These are phyloP conservation scores for Botryotinia convoluta DNA, from an alignment of 2,329 filamentous ascomycete species.

Conservation along the genomic window DNA sequence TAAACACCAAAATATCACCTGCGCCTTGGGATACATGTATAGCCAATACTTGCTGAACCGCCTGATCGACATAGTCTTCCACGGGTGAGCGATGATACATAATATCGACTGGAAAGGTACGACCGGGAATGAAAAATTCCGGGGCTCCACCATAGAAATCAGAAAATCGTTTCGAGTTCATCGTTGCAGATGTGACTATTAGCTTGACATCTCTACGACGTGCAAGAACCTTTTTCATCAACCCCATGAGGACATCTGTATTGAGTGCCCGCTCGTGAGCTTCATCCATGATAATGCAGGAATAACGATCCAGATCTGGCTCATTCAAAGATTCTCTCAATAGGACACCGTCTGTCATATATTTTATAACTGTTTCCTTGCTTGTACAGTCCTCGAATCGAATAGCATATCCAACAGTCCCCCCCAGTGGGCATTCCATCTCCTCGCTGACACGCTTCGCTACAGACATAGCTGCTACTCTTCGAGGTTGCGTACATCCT, in stretches of 20 bases:
- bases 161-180: slow-evolving; percentile 96
- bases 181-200: slow-evolving; percentile 96
- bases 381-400: slow-evolving; percentile 98
- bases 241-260: slow-evolving; percentile 93
- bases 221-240: slow-evolving; percentile 95
- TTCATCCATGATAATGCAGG: slow-evolving; percentile 99
- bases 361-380: slow-evolving; percentile 93
- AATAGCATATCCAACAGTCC: slow-evolving; percentile 91
- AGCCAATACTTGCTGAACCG: slow-evolving; percentile 90
- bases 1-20: slow-evolving; percentile 96
- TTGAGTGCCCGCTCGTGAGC: slow-evolving; percentile 95
- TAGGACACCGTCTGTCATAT: slow-evolving; percentile 97
- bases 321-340: slow-evolving; percentile 91
- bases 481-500: slow-evolving; percentile 91
- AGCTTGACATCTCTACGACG: slow-evolving; percentile 87
- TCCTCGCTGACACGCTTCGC: slow-evolving; percentile 97
- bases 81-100: slow-evolving; percentile 94
- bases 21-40: slow-evolving; percentile 94
- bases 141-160: slow-evolving; percentile 95
- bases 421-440: slow-evolving; percentile 90
- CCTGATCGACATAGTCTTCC: slow-evolving; percentile 96
- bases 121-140: slow-evolving; percentile 92
- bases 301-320: slow-evolving; percentile 90
- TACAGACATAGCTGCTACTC: slow-evolving; percentile 98
- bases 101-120: slow-evolving; percentile 95